A percentile compares a stretch with the other conserved stretches of the same genome.
Conservation (phyloP, 495 filamentous ascomycete species). For the Paragyromitra xinjiangensis region DNA sequence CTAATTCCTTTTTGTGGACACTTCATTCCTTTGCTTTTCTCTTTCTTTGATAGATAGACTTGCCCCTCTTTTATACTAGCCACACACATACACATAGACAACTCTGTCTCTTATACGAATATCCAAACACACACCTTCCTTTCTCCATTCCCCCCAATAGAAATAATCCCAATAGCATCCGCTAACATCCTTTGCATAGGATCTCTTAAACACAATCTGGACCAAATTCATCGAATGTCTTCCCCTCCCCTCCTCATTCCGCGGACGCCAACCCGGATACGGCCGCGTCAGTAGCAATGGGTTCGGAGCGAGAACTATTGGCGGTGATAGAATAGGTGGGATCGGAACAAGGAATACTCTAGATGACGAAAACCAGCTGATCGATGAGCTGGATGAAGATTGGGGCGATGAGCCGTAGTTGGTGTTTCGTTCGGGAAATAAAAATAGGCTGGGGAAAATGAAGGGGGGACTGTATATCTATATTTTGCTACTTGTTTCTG, state of each 20-base stretch:
- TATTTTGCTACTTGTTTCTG: constrained; percentile 22
- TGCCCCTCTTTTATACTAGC: not conserved
- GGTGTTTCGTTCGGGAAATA: not conserved
- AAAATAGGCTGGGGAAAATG: not conserved
- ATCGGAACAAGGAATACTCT: constrained; percentile 61
- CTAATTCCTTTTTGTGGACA: not conserved
- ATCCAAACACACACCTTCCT: not conserved
- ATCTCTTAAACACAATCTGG: constrained; percentile 66
- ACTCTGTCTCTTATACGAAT: not conserved
- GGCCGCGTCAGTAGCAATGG: constrained; percentile 65
- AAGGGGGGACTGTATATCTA: constrained; percentile 3
- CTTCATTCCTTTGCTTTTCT: not conserved
- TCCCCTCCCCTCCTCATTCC: constrained; percentile 70
- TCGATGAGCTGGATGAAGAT: constrained; percentile 96
- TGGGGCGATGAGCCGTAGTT: constrained; percentile 67
- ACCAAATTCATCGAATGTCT: constrained; percentile 42
- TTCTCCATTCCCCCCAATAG: not conserved
- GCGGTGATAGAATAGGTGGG: constrained; percentile 61
- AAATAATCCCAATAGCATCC: constrained; percentile 24
- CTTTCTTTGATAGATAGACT: constrained; percentile 17
- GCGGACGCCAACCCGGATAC: constrained; percentile 72
- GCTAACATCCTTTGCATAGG: constrained; percentile 64
- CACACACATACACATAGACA: not conserved
- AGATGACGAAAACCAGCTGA: constrained; percentile 91
- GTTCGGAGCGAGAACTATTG: constrained; percentile 71